Conservation (phyloP, 306 rosid genomes). For the Acacia confusa region DNA sequence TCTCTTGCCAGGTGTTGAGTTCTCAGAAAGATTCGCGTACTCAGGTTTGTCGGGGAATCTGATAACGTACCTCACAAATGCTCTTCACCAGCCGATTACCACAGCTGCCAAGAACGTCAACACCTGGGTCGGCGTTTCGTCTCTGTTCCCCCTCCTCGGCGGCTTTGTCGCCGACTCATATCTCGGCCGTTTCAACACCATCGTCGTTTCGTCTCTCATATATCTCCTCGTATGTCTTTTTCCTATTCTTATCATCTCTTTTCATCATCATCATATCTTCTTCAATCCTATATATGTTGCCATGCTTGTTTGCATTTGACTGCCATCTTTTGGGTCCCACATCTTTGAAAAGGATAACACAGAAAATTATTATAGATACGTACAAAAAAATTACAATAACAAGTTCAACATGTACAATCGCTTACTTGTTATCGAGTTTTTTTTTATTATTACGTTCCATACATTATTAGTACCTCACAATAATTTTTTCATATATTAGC, state of each 20-base stretch:
- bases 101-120: constrained; percentile 58
- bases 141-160: constrained; percentile 60
- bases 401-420: too few species aligned
- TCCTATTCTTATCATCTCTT: not conserved
- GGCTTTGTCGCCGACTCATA: constrained; percentile 61
- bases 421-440: too few species aligned
- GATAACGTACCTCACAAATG: constrained; percentile 41
- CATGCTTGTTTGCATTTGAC: not conserved
- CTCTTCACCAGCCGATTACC: constrained; percentile 44
- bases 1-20: constrained; percentile 38
- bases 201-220: constrained; percentile 47
- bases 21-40: constrained; percentile 58
- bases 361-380: not conserved
- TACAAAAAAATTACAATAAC: too few species aligned
- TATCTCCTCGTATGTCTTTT: constrained; percentile 45
- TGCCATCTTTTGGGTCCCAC: not conserved
- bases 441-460: too few species aligned
- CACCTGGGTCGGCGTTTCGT: constrained; percentile 62
- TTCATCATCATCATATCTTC: not conserved
- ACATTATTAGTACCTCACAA: too few species aligned
- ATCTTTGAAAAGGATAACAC: too few species aligned
- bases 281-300: not conserved
- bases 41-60: constrained; percentile 43
- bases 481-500: too few species aligned
- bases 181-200: constrained; percentile 63